Conservation (phyloP, 140 eudicot species). For the Cichorium intybus region DNA sequence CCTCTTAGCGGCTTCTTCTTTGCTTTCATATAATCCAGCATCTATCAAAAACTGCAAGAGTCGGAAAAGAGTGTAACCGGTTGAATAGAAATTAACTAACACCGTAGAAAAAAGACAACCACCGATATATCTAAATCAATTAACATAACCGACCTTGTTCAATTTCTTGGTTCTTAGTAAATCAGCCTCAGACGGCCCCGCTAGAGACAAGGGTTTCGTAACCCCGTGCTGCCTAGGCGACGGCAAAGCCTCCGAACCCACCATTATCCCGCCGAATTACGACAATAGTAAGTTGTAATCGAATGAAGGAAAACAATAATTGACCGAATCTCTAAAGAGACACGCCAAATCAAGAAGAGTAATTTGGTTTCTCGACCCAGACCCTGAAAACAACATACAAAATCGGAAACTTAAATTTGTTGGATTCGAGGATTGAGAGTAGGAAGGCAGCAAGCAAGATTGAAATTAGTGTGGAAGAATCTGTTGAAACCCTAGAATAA, state of each 20-base stretch:
- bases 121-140: background rate
- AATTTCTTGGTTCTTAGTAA: constrained; percentile 45
- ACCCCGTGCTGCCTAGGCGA: constrained; percentile 62
- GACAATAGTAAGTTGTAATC: background rate
- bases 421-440: constrained; percentile 8
- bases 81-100: background rate
- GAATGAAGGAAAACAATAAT: constrained; percentile 3
- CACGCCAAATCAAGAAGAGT: constrained; percentile 12
- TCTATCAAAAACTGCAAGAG: constrained; percentile 58
- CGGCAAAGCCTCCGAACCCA: constrained; percentile 43
- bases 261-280: constrained; percentile 28
- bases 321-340: constrained; percentile 2
- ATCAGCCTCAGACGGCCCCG: constrained; percentile 68
- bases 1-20: constrained; percentile 60
- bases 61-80: constrained; percentile 4
- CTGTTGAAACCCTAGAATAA: constrained; percentile 21
- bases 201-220: constrained; percentile 67
- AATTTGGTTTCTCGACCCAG: constrained; percentile 1
- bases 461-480: constrained; percentile 8
- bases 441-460: constrained; percentile 3
- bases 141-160: constrained; percentile 45
- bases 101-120: background rate
- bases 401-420: constrained; percentile 3
- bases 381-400: constrained; percentile 13
- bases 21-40: constrained; percentile 59